phyloP scores from a whole-genome alignment of 2,329 filamentous ascomycete genomes.

The Talaromyces verruculosus region DNA sequence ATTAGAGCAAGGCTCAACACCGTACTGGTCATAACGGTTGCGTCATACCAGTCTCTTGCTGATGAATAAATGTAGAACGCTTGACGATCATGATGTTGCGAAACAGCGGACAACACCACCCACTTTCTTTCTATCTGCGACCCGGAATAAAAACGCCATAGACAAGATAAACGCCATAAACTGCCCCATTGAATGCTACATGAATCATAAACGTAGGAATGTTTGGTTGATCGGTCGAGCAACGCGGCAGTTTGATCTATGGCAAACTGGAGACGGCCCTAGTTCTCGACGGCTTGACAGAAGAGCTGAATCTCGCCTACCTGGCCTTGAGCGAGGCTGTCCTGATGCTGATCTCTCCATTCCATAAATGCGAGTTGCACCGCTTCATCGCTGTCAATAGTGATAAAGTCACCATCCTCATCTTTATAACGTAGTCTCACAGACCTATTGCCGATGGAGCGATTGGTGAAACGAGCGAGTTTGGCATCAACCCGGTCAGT shows the following conservation, averaged over 20 bases:
- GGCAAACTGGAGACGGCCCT: slow-evolving; percentile 19
- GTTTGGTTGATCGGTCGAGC: slow-evolving; percentile 1
- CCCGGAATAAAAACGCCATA: slow-evolving; percentile 23
- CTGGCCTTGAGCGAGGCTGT: slow-evolving; percentile 62
- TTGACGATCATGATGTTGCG: slow-evolving; percentile 8
- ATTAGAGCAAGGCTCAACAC: slow-evolving; percentile 1
- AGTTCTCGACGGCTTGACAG: slow-evolving; percentile 60
- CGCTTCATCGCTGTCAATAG: slow-evolving; percentile 92
- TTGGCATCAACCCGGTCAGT: slow-evolving; percentile 97
- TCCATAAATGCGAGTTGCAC: slow-evolving; percentile 94
- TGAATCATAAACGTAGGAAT: slow-evolving; percentile 15
- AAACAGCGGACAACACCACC: slow-evolving; percentile 10
- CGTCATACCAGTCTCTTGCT: background rate
- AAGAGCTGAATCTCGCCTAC: slow-evolving; percentile 89
- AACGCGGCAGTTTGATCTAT: background rate
- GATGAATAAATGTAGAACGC: slow-evolving; percentile 17
- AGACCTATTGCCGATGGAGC: slow-evolving; percentile 77
- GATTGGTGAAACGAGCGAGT: slow-evolving; percentile 78
- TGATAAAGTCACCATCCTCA: slow-evolving; percentile 88
- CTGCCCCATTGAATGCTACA: slow-evolving; percentile 27
- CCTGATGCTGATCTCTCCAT: slow-evolving; percentile 75
- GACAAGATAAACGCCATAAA: slow-evolving; percentile 29
- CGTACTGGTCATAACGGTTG: background rate
- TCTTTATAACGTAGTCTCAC: slow-evolving; percentile 89
- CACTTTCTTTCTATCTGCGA: slow-evolving; percentile 19